A percentile compares a stretch with the other conserved stretches of the same genome.
Evolutionary conservation across 805 yeast species (phyloP).

Genomic region (Cyberlindnera meyerae): DNA sequence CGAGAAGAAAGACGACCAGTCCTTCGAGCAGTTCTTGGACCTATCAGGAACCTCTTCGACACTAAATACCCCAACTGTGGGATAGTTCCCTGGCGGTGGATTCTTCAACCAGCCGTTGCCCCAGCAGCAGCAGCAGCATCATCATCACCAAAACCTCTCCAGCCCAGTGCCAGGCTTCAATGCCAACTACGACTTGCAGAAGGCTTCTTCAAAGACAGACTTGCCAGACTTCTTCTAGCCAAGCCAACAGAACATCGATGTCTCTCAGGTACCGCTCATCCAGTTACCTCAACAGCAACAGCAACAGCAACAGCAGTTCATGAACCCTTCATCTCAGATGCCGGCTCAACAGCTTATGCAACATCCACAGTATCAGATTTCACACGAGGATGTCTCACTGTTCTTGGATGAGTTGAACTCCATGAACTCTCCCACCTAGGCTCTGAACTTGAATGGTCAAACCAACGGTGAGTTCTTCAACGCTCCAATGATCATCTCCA

Average conservation of each 20-base stretch:
- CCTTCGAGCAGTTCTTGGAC: slow-evolving; percentile 19
- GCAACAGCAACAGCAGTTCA: too few relatives aligned
- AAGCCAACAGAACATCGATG: too few relatives aligned
- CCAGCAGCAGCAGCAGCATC: background rate
- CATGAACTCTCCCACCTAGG: slow-evolving; percentile 12
- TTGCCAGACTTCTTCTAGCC: too few relatives aligned
- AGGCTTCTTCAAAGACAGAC: slow-evolving; percentile 15
- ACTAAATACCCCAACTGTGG: slow-evolving; percentile 10
- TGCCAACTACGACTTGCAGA: slow-evolving; percentile 13
- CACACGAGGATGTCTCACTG: slow-evolving; percentile 11
- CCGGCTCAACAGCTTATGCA: slow-evolving; percentile 1
- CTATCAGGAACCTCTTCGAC: slow-evolving; percentile 16
- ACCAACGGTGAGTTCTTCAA: slow-evolving; percentile 1
- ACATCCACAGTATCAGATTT: slow-evolving; percentile 1
- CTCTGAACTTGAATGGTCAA: slow-evolving; percentile 1
- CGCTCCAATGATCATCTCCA: slow-evolving; percentile 16
- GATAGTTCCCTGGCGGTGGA: slow-evolving; percentile 2
- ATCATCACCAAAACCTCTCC: slow-evolving; percentile 1
- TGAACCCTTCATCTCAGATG: too few relatives aligned
- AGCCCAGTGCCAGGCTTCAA: slow-evolving; percentile 19
- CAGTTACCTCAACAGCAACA: background rate
- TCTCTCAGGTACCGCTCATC: background rate
- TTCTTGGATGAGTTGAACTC: slow-evolving; percentile 18
- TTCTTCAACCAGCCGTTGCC: slow-evolving; percentile 2
- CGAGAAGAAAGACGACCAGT: slow-evolving; percentile 12